Base-by-base conservation (phyloP, 768 basidiomycete species). In the Termitomyces bulborhizus region DNA sequence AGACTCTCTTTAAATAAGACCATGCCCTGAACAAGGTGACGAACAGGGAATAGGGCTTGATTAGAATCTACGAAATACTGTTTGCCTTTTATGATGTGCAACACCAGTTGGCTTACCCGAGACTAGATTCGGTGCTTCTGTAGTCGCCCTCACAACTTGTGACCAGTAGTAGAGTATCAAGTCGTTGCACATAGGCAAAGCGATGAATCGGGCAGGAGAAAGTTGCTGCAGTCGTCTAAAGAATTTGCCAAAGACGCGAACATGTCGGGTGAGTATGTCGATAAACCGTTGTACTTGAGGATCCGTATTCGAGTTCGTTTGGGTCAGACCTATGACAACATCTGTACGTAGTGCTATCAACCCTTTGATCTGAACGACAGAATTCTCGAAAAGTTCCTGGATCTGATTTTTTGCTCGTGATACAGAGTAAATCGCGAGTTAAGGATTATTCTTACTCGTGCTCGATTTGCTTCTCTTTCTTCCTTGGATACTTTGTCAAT, bases 1-100 rank as follows among this genome's bases (percentile, higher is more conserved):
- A 93, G 76, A 59, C 81, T 88, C 55, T 92, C 91, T 62, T 88
- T 90, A 72, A 93, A 93, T 8, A 93, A 71, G 6, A 88, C 86
- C 84, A 93, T 86, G 3, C 86, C 88, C 64, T 92, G 90, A 0
- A 93, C 88, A 55, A 93, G 73, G 63, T 89, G 84, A 11, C 86
- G 82, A 24, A 88, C 75, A n/a, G 92, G 91, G 64, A 85, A 92
- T 2, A 85, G 67, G 1, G 84, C 86, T 43, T 75, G 69, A 31
- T 74, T 66, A 0, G 83, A 80, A 66, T 93, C 89, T 92, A 55
- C 15, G 36, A 46, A 16, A 39, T 21, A 18, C 44, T 26, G 36
- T 54, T 13, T 34, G 36, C 16, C 56, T 27, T 34, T 12, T 5
- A 47, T 36, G 16, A 36, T 5, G 39, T n/a, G 12, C 15, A 53